phyloP scores from a whole-genome alignment of 78 protist species.

The Cavenderia fasciculata region DNA sequence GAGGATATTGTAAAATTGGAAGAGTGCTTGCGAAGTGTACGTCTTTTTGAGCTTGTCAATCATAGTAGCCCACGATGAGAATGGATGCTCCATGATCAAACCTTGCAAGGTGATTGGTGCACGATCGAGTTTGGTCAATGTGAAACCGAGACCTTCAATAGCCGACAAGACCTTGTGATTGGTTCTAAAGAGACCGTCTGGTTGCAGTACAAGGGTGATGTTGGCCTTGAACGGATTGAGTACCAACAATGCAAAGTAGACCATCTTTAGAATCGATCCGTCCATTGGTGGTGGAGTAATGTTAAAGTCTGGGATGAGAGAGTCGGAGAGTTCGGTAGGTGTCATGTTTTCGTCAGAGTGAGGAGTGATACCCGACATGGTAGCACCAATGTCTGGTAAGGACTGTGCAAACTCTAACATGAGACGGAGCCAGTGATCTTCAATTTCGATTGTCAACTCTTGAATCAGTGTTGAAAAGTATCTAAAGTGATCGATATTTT shows the following conservation, averaged over 20 bases:
- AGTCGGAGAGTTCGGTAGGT: not conserved
- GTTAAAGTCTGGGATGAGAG: not conserved
- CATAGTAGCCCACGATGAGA: constrained; percentile 59
- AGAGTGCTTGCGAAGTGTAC: constrained; percentile 50
- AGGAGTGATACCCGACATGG: not conserved
- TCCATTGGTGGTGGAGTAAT: constrained; percentile 21
- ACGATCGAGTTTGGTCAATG: constrained; percentile 75
- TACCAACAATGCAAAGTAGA: constrained; percentile 70
- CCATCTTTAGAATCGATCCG: constrained; percentile 23
- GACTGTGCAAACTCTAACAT: constrained; percentile 35
- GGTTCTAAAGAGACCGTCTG: constrained; percentile 36
- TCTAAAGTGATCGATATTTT: constrained; percentile 76
- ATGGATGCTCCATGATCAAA: constrained; percentile 80
- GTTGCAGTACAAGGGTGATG: constrained; percentile 56
- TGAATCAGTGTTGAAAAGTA: constrained; percentile 71
- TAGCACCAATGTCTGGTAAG: constrained; percentile 11
- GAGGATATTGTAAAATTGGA: constrained; percentile 77
- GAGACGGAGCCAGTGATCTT: constrained; percentile 70
- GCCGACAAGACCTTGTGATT: constrained; percentile 45
- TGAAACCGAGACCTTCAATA: constrained; percentile 73
- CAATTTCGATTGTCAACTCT: constrained; percentile 68
- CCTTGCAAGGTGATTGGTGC: constrained; percentile 74
- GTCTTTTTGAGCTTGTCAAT: constrained; percentile 63
- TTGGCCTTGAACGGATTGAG: constrained; percentile 79
- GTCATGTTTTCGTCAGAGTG: not conserved